Evolutionary conservation across 257 asterid genomes (phyloP), one percentile per base, ranked within the genome.

Genomic region (Handroanthus guayacan): DNA sequence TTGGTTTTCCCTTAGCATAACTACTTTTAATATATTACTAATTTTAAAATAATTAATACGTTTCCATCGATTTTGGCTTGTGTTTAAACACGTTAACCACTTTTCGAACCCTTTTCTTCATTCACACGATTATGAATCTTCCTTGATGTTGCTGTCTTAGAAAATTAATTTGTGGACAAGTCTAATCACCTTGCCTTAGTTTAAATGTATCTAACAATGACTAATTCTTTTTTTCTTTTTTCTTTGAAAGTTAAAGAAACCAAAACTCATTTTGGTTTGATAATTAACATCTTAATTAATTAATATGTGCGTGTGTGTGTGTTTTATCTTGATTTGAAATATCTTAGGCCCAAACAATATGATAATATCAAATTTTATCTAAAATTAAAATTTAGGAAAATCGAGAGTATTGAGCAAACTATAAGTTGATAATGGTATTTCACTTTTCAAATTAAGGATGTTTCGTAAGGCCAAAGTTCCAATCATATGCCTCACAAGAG

Each of bases 1-100:
- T 25, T 25, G 31, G 31, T 25, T 25, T 25, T 25, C 31, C 2
- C 9, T 11, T 61, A 34, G 13, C 9, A 13, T 34, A 51, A 69
- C 57, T 52, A 11, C 4, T 3, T 3, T 16, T 41, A 55, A 56
- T 3, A 10, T 39, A 11, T 37, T 69, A 61, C 9, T 39, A 60
- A 13, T 13, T 7, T 66, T 10, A 10, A 13, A 20, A 11, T 56
- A n/a, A 0, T 54, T 75, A 11, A 39, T 51, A 75, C 63, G 66
- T 18, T 17, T 38, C 72, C 44, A 37, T 36, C 51, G 1, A 45
- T 9, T 36, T 0, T 13, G 57, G 66, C 36, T 10, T 75, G n/a
- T 52, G 34, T 37, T 62, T 74, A 74, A n/a, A 47, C 64, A 63
- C 70, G 78, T 50, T 48, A 64, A 50, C 39, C 25, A n/a, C 62